phyloP scores from a whole-genome alignment of 2,329 filamentous ascomycete genomes.

The Aurifilum marmelostoma region DNA sequence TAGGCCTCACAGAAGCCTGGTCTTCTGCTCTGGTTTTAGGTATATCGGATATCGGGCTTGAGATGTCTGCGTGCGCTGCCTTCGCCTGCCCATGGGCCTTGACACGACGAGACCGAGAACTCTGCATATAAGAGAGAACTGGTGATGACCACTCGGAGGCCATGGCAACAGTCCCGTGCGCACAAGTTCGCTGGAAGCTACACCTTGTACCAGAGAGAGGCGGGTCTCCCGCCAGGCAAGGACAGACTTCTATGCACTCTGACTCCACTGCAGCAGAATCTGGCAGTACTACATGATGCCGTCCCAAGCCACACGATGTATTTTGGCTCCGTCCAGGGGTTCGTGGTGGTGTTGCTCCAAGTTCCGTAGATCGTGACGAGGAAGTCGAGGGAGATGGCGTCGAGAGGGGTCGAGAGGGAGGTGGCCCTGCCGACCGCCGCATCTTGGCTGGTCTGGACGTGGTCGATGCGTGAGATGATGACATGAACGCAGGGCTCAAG shows the following conservation, averaged over 20 bases:
- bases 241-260: conserved; percentile 1
- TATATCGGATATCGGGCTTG: neutral
- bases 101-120: neutral
- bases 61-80: neutral
- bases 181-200: neutral
- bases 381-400: neutral
- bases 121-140: neutral
- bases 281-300: neutral
- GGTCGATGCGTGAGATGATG: neutral
- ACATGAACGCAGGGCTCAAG: neutral
- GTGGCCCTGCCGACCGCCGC: conserved; percentile 3
- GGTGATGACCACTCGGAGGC: neutral
- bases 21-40: neutral
- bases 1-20: too few relatives aligned
- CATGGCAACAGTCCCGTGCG: neutral
- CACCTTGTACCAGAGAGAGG: neutral
- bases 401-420: neutral
- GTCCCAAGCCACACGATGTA: neutral
- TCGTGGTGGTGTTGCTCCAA: neutral
- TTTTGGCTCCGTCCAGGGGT: neutral
- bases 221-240: neutral
- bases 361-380: neutral
- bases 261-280: neutral
- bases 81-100: neutral
- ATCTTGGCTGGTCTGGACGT: conserved; percentile 8